Percentiles rank a stretch among this genome's conserved stretches.
Evolutionary conservation across 2,329 filamentous ascomycete genomes (phyloP).

Genomic region (Penicillium janthinellum): DNA sequence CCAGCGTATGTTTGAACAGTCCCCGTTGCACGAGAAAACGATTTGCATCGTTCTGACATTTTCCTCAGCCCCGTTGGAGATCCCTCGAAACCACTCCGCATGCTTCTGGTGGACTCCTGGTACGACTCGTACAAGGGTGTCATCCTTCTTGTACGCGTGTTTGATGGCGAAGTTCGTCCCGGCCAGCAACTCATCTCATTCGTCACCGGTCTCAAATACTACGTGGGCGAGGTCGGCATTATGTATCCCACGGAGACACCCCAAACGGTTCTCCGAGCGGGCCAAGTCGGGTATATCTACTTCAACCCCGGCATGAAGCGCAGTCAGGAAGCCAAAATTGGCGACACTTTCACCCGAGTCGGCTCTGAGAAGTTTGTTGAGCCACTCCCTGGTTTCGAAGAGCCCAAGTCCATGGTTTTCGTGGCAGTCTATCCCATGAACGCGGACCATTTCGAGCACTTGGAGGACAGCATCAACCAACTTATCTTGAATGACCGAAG

Average conservation of each 20-base stretch:
- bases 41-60: conserved; percentile 20
- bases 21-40: not conserved
- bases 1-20: conserved; percentile 57
- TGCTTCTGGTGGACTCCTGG: conserved; percentile 96
- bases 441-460: conserved; percentile 78
- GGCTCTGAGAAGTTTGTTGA: conserved; percentile 75
- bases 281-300: conserved; percentile 93
- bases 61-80: conserved; percentile 67
- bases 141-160: conserved; percentile 84
- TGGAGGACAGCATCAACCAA: conserved; percentile 93
- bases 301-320: conserved; percentile 99
- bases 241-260: conserved; percentile 88
- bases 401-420: conserved; percentile 98
- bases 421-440: conserved; percentile 95
- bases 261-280: conserved; percentile 77
- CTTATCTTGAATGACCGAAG: conserved; percentile 93
- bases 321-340: conserved; percentile 92
- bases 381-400: conserved; percentile 87
- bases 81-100: conserved; percentile 69
- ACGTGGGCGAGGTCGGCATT: conserved; percentile 93
- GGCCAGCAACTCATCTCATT: conserved; percentile 88
- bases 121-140: conserved; percentile 96
- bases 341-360: conserved; percentile 87
- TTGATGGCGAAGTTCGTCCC: conserved; percentile 79
- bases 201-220: conserved; percentile 85